Evolutionary conservation across 1,284 basidiomycete species (phyloP).

Genomic region (Melampsora occidentalis): DNA sequence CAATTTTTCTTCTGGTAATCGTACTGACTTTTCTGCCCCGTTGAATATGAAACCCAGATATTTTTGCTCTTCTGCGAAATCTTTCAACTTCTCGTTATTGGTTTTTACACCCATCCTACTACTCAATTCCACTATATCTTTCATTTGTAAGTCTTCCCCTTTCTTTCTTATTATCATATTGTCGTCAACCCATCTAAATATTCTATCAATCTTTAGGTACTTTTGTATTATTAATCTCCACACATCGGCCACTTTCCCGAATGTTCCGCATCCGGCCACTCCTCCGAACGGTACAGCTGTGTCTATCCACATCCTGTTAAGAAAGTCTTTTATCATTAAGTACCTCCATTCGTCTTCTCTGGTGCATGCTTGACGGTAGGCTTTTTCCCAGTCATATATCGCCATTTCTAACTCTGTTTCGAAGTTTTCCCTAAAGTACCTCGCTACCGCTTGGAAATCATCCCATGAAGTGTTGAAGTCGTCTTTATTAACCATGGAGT

Average conservation of each 20-base stretch:
- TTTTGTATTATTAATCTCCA: background rate
- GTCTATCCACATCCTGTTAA: background rate
- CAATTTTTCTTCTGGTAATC: background rate
- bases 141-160: background rate
- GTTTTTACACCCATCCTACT: background rate
- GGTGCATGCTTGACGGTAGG: slow-evolving; percentile 5
- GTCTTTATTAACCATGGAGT: background rate
- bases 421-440: background rate
- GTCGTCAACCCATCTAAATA: slow-evolving; percentile 5
- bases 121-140: background rate
- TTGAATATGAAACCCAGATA: background rate
- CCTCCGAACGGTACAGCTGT: slow-evolving; percentile 7
- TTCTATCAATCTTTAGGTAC: background rate
- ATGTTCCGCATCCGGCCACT: slow-evolving; percentile 8
- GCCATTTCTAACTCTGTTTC: background rate
- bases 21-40: background rate
- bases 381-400: slow-evolving; percentile 13
- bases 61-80: background rate
- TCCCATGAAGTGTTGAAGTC: slow-evolving; percentile 9
- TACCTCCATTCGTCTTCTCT: background rate
- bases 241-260: background rate
- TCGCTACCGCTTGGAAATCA: background rate
- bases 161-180: background rate
- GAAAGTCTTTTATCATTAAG: background rate
- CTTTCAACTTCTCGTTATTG: background rate